A percentile compares a stretch with the other conserved stretches of the same genome.
Conservation (phyloP, 2,329 filamentous ascomycete genomes). For the Calonectria pteridis region DNA sequence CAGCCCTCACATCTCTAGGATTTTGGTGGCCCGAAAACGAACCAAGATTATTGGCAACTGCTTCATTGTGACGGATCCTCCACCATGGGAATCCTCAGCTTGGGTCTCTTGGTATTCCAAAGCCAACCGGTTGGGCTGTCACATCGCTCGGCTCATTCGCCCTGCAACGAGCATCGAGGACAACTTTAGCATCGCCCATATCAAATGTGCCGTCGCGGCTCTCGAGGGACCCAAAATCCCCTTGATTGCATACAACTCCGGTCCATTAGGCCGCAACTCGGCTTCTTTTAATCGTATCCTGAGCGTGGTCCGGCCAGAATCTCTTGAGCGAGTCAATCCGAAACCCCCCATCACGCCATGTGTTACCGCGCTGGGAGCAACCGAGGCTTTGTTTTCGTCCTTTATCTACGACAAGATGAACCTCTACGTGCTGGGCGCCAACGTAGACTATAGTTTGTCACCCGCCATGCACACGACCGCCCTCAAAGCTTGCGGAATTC, state of each 20-base stretch:
- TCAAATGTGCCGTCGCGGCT: constrained; percentile 63
- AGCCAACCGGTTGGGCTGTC: constrained; percentile 69
- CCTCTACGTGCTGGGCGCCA: constrained; percentile 80
- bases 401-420: constrained; percentile 78
- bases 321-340: constrained; percentile 32
- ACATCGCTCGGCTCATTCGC: constrained; percentile 72
- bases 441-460: constrained; percentile 78
- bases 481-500: constrained; percentile 75
- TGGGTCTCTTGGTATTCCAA: constrained; percentile 70
- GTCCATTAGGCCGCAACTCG: constrained; percentile 71
- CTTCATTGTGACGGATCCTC: constrained; percentile 53
- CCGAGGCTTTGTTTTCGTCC: constrained; percentile 73
- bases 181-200: constrained; percentile 70
- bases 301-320: constrained; percentile 67
- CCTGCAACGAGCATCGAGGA: constrained; percentile 69
- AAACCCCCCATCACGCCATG: constrained; percentile 42
- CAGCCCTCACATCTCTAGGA: constrained; percentile 60
- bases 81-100: constrained; percentile 67
- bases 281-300: constrained; percentile 75
- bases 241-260: constrained; percentile 75
- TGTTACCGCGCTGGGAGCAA: constrained; percentile 73
- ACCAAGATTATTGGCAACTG: constrained; percentile 74
- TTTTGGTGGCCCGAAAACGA: constrained; percentile 64
- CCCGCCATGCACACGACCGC: constrained; percentile 84
- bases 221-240: constrained; percentile 60